These are phyloP conservation scores for Podaxis sp. DNA, from an alignment of 768 basidiomycete species.

Conservation along the genomic window DNA sequence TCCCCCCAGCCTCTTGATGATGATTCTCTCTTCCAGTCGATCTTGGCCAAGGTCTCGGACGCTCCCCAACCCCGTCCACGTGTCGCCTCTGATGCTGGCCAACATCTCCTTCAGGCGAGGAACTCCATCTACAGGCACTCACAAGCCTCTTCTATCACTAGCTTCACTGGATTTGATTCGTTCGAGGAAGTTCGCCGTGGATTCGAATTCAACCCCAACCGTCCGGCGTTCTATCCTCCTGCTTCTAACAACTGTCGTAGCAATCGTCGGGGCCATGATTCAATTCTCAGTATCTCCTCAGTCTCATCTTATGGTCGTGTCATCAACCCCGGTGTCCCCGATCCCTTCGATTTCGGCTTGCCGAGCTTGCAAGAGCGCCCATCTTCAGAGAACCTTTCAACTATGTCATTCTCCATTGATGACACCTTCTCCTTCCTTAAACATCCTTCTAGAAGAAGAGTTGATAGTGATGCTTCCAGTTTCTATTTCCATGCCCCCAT, in stretches of 20 bases:
- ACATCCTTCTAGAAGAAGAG: slow-evolving; percentile 39
- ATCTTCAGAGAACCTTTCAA: slow-evolving; percentile 55
- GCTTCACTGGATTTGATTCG: slow-evolving; percentile 71
- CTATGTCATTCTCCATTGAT: slow-evolving; percentile 59
- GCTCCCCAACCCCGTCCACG: slow-evolving; percentile 32
- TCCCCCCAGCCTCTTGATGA: slow-evolving; percentile 44
- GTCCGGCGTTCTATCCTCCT: slow-evolving; percentile 65
- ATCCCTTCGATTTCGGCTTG: slow-evolving; percentile 75
- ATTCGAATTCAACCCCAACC: slow-evolving; percentile 66
- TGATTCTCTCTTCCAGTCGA: slow-evolving; percentile 53
- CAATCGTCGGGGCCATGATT: slow-evolving; percentile 50
- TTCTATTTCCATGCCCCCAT: slow-evolving; percentile 63
- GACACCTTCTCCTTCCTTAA: slow-evolving; percentile 71
- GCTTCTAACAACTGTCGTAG: slow-evolving; percentile 28
- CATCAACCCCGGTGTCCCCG: slow-evolving; percentile 55
- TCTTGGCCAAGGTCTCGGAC: slow-evolving; percentile 46
- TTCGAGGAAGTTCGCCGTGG: slow-evolving; percentile 79
- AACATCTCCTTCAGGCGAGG: slow-evolving; percentile 18
- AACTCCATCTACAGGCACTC: slow-evolving; percentile 32
- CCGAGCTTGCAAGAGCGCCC: slow-evolving; percentile 54
- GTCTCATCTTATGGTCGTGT: slow-evolving; percentile 77
- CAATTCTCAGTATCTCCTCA: slow-evolving; percentile 71
- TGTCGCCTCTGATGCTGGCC: slow-evolving; percentile 43
- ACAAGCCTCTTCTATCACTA: slow-evolving; percentile 50
- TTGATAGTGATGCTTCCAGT: slow-evolving; percentile 76